Evolutionary conservation across 2,329 filamentous ascomycete genomes (phyloP).

Genomic region (Colletotrichum plurivorum): DNA sequence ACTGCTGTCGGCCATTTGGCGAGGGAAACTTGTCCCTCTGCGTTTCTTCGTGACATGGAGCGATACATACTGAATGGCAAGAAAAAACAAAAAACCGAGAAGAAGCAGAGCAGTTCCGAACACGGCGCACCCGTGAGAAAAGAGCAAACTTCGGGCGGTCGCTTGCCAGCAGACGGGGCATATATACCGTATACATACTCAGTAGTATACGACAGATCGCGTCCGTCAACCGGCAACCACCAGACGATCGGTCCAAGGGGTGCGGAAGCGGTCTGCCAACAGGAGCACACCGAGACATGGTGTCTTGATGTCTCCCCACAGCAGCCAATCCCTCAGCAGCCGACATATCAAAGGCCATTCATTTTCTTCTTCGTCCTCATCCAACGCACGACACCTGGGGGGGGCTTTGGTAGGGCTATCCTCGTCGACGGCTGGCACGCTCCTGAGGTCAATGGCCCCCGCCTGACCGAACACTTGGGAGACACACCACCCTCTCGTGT

Average conservation of each 20-base stretch:
- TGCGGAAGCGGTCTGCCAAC: conserved; percentile 35
- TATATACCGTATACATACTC: conserved; percentile 12
- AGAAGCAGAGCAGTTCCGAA: conserved; percentile 33
- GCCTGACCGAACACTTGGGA: conserved; percentile 37
- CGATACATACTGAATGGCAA: conserved; percentile 27
- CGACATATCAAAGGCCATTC: conserved; percentile 28
- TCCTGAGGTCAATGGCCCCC: conserved; percentile 25
- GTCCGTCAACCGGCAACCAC: conserved; percentile 6
- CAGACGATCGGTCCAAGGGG: conserved; percentile 26
- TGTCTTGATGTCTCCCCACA: conserved; percentile 34
- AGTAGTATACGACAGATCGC: conserved; percentile 6
- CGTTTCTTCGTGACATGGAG: conserved; percentile 32
- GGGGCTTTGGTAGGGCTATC: conserved; percentile 36
- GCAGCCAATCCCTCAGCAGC: conserved; percentile 33
- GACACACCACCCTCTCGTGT: conserved; percentile 38
- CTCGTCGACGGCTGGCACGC: conserved; percentile 29
- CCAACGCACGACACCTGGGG: conserved; percentile 30
- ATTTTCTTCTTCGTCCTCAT: conserved; percentile 32
- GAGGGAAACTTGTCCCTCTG: conserved; percentile 33
- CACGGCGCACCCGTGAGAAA: conserved; percentile 27
- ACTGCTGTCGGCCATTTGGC: conserved; percentile 34
- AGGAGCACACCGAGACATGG: conserved; percentile 30
- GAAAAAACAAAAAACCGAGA: conserved; percentile 29
- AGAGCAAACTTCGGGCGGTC: conserved; percentile 21
- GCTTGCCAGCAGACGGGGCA: conserved; percentile 24